Evolutionary conservation across 306 rosid species (phyloP).

Genomic region (Sphenostylis stenocarpa): DNA sequence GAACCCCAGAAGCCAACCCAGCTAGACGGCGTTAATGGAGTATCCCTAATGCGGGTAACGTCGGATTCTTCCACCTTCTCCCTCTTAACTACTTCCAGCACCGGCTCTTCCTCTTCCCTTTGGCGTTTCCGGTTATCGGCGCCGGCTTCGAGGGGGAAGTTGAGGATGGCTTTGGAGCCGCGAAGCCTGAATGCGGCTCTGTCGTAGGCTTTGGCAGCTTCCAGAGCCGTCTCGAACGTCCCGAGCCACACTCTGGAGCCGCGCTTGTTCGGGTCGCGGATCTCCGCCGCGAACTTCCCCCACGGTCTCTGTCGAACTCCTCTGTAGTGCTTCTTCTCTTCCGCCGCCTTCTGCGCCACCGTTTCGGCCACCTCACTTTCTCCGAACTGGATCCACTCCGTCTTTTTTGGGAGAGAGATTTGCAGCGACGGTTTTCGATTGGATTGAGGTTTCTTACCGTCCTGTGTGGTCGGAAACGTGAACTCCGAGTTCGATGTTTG

Average conservation of each 20-base stretch:
- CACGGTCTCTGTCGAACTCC: conserved; percentile 80
- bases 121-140: conserved; percentile 39
- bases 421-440: conserved; percentile 50
- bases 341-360: background rate
- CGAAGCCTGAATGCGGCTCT: conserved; percentile 74
- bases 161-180: conserved; percentile 76
- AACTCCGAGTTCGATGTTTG: background rate
- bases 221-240: conserved; percentile 67
- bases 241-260: conserved; percentile 83
- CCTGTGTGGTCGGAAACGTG: conserved; percentile 11
- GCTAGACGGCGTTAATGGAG: conserved; percentile 75
- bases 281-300: conserved; percentile 87
- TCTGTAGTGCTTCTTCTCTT: conserved; percentile 46
- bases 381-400: conserved; percentile 64
- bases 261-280: conserved; percentile 66
- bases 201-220: conserved; percentile 81
- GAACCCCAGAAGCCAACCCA: conserved; percentile 60
- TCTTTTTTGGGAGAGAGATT: conserved; percentile 59
- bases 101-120: conserved; percentile 32
- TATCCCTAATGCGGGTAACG: conserved; percentile 25
- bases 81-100: conserved; percentile 40
- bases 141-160: conserved; percentile 63
- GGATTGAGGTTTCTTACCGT: background rate
- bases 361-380: background rate
- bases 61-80: conserved; percentile 29